A percentile compares a stretch with the other conserved stretches of the same genome.
phyloP scores from a whole-genome alignment of 345 rosid species.

The Dovyalis caffra region DNA sequence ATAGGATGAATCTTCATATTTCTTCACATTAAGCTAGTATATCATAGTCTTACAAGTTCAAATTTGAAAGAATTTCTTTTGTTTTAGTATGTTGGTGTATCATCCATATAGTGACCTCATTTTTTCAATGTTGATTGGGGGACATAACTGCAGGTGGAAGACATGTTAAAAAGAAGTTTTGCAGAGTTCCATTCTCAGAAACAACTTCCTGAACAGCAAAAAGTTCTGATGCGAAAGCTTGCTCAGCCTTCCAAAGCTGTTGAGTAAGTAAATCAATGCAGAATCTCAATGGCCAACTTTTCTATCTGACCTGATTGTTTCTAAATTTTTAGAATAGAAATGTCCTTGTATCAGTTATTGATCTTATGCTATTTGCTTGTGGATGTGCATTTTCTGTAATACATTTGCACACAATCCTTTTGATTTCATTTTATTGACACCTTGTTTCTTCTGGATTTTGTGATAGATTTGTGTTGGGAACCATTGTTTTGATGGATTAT shows the following conservation, averaged over 20 bases:
- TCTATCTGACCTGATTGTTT: background rate
- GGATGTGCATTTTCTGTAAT: background rate
- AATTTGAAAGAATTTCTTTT: background rate
- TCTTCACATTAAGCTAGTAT: background rate
- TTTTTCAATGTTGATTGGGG: slow-evolving; percentile 11
- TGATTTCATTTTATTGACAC: background rate
- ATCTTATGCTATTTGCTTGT: background rate
- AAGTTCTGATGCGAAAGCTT: slow-evolving; percentile 75
- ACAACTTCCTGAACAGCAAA: slow-evolving; percentile 82
- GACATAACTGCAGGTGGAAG: slow-evolving; percentile 73
- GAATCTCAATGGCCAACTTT: slow-evolving; percentile 16
- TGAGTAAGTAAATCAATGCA: slow-evolving; percentile 53
- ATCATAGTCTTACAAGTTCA: background rate
- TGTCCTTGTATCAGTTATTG: background rate
- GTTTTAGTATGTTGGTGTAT: background rate
- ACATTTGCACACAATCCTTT: background rate
- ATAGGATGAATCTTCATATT: background rate
- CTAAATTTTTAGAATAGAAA: background rate
- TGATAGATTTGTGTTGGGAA: background rate
- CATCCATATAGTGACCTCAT: background rate
- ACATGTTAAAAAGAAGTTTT: slow-evolving; percentile 98
- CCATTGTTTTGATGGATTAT: background rate
- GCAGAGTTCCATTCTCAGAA: slow-evolving; percentile 95
- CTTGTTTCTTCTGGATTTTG: background rate
- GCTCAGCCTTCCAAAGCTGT: slow-evolving; percentile 64